These are phyloP conservation scores for Colletotrichum sojae DNA, from an alignment of 2,329 filamentous ascomycete species.

Conservation along the genomic window DNA sequence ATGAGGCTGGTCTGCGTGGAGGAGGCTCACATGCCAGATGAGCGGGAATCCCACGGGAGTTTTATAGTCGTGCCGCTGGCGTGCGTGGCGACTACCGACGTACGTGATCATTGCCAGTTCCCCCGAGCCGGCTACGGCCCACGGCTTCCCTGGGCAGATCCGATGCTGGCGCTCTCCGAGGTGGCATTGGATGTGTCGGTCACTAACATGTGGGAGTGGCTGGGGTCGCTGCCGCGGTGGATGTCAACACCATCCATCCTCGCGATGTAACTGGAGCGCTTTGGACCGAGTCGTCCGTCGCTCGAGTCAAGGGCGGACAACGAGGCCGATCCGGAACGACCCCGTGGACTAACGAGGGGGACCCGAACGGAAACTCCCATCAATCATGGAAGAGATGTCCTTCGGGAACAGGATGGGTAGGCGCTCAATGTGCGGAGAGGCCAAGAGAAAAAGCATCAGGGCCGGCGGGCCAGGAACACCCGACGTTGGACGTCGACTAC, in stretches of 20 bases:
- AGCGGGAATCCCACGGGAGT: neutral
- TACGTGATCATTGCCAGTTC: neutral
- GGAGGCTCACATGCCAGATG: too few species aligned
- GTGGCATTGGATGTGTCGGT: neutral
- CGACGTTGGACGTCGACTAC: slow-evolving; percentile 19
- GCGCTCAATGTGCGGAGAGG: slow-evolving; percentile 14
- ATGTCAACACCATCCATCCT: neutral
- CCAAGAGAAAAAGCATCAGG: slow-evolving; percentile 16
- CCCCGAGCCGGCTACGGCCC: neutral
- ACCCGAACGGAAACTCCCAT: neutral
- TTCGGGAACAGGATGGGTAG: neutral
- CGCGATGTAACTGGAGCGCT: slow-evolving; percentile 23
- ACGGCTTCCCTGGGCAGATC: slow-evolving; percentile 7
- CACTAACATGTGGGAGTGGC: slow-evolving; percentile 3
- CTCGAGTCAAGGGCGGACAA: slow-evolving; percentile 19
- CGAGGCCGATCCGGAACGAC: slow-evolving; percentile 9
- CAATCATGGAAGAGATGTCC: neutral
- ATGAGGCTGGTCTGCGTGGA: neutral
- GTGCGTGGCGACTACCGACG: neutral
- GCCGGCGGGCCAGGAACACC: slow-evolving; percentile 10
- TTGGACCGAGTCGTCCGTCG: slow-evolving; percentile 6
- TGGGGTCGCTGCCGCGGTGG: neutral
- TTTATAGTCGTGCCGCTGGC: slow-evolving; percentile 9
- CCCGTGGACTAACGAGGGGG: neutral
- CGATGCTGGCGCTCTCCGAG: neutral